These are phyloP conservation scores for Epichloe sylvatica DNA, from an alignment of 2,329 filamentous ascomycete genomes.

Conservation along the genomic window DNA sequence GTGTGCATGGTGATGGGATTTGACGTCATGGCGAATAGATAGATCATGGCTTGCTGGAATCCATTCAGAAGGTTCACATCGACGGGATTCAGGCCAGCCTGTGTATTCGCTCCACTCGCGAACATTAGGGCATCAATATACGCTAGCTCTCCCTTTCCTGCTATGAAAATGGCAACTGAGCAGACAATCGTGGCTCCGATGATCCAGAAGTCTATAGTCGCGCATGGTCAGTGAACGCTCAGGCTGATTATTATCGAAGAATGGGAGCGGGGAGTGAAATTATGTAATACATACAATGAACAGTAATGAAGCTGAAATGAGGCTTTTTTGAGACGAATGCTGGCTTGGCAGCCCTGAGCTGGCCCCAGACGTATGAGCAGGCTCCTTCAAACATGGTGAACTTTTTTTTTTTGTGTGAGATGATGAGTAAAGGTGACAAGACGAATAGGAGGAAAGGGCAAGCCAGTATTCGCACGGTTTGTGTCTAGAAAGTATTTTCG, in stretches of 20 bases:
- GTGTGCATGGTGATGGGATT: slow-evolving; percentile 78
- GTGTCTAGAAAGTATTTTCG: not conserved
- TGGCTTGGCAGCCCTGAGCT: slow-evolving; percentile 37
- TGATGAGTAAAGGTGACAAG: not conserved
- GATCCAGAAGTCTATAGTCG: slow-evolving; percentile 58
- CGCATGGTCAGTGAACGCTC: slow-evolving; percentile 2
- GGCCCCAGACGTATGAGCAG: slow-evolving; percentile 23
- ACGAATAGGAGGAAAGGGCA: too few relatives aligned
- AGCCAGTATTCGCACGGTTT: not conserved
- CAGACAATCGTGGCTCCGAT: slow-evolving; percentile 57
- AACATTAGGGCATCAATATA: slow-evolving; percentile 90
- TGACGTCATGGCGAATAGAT: slow-evolving; percentile 55
- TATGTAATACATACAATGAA: slow-evolving; percentile 49
- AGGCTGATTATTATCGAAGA: not conserved
- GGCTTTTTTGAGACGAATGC: slow-evolving; percentile 47
- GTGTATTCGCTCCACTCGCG: slow-evolving; percentile 71
- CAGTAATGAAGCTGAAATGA: slow-evolving; percentile 67
- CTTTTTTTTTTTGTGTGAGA: not conserved
- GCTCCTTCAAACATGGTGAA: slow-evolving; percentile 19
- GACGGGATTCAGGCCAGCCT: slow-evolving; percentile 80
- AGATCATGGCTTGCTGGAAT: slow-evolving; percentile 62
- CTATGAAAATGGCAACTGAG: slow-evolving; percentile 62
- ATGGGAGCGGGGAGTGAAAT: not conserved
- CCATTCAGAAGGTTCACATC: slow-evolving; percentile 54
- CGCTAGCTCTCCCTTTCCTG: slow-evolving; percentile 39